Percentiles rank a stretch among this genome's conserved stretches.
phyloP scores from a whole-genome alignment of 2,329 filamentous ascomycete species.

The Colletotrichum gloeosporioides region DNA sequence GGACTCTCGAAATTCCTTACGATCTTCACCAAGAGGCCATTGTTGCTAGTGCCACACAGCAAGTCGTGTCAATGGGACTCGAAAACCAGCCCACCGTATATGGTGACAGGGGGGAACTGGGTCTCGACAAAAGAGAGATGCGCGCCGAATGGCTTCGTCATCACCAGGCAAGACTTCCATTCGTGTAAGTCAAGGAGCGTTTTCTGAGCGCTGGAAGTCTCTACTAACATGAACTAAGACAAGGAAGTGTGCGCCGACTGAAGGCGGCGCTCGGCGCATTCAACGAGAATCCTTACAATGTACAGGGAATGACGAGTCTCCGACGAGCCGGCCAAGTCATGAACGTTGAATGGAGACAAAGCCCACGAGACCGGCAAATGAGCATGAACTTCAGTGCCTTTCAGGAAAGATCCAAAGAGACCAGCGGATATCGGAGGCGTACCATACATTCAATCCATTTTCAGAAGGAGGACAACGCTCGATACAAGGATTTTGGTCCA shows the following conservation, averaged over 20 bases:
- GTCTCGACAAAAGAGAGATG: not conserved
- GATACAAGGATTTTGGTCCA: not conserved
- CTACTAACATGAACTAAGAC: not conserved
- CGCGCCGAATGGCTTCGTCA: not conserved
- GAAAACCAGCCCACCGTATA: not conserved
- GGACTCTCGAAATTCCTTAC: not conserved
- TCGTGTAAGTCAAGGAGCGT: not conserved
- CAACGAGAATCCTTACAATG: not conserved
- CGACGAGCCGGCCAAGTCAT: slow-evolving; percentile 9
- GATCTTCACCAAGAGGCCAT: not conserved
- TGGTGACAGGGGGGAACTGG: not conserved
- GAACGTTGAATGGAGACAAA: slow-evolving; percentile 8
- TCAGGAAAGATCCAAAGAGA: not conserved
- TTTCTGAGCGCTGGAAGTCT: not conserved
- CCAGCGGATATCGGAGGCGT: slow-evolving; percentile 1
- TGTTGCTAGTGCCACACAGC: not conserved
- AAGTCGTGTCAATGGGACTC: not conserved
- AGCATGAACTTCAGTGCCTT: slow-evolving; percentile 8
- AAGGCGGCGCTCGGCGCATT: not conserved
- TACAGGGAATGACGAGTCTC: not conserved
- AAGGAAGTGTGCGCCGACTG: not conserved
- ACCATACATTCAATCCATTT: slow-evolving; percentile 1
- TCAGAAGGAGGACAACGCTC: not conserved
- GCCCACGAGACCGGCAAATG: not conserved
- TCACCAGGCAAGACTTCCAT: not conserved